phyloP scores from a whole-genome alignment of 108 stramenopile species.

The Nitzschia sp. region DNA sequence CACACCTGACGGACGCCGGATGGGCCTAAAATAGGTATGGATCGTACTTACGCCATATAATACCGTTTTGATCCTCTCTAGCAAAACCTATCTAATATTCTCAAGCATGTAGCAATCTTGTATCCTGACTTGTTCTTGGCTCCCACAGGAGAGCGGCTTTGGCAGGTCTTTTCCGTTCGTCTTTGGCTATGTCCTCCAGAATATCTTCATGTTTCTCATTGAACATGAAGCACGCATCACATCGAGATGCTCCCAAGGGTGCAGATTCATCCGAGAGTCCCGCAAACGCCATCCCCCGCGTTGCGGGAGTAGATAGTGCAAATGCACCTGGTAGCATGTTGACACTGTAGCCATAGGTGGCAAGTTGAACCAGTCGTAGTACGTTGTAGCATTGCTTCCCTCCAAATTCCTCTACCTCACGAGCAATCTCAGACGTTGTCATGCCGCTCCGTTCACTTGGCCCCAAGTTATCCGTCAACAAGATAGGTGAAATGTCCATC shows the following conservation, averaged over 20 bases:
- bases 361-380: slow-evolving; percentile 67
- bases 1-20: too few relatives aligned
- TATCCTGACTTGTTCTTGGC: slow-evolving; percentile 1
- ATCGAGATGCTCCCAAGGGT: slow-evolving; percentile 36
- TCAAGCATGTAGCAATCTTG: not conserved
- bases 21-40: too few relatives aligned
- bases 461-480: slow-evolving; percentile 72
- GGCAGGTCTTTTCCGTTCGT: slow-evolving; percentile 60
- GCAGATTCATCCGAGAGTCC: slow-evolving; percentile 30
- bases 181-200: slow-evolving; percentile 50
- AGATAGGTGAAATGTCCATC: slow-evolving; percentile 65
- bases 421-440: slow-evolving; percentile 55
- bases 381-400: slow-evolving; percentile 67
- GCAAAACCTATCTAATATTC: not conserved
- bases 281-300: slow-evolving; percentile 19
- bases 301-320: slow-evolving; percentile 45
- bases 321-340: slow-evolving; percentile 66
- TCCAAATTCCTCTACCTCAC: slow-evolving; percentile 75
- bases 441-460: slow-evolving; percentile 46
- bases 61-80: too few relatives aligned
- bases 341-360: slow-evolving; percentile 59
- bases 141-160: slow-evolving; percentile 61
- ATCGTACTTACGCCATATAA: too few relatives aligned
- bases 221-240: slow-evolving; percentile 53
- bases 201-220: slow-evolving; percentile 44